Evolutionary conservation across 225 moss, liverwort and hornwort species (phyloP), one percentile per base, ranked within the genome.

Genomic region (Pleurozium schreberi): DNA sequence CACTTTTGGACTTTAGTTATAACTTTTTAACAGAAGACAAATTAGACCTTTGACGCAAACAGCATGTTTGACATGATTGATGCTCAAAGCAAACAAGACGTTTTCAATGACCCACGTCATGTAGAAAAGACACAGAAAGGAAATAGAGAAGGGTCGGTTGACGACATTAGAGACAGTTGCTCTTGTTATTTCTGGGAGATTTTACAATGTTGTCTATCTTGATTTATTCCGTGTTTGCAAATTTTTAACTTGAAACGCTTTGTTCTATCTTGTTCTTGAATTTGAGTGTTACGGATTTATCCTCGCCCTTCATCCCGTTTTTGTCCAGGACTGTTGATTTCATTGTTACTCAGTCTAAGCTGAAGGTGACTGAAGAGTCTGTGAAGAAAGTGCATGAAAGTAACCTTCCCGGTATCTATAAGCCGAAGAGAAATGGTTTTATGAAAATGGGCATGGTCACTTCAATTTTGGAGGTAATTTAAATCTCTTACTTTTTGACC

Each of bases 401-500:
- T 5, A 82, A 28, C 36, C 80, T 89, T 76, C 91, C 91, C 21
- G 62, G 53, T 10, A 81, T 85, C 45, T 93, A 93, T 55, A 87
- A 86, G 84, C 81, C 73, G 55, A 85, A 53, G 36, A 89, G 7
- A 60, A 80, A 14, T 85, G 89, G 62, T 1, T 91, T 95, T 80
- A 93, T 95, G 77, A 94, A 93, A 85, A 87, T 83, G 62, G 96
- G 97, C 52, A 91, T 94, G 55, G 59, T 94, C 34, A 11, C 58
- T 57, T 98, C 97, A 27, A 92, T 98, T 82, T 75, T 96, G 31
- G 92, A 94, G 88, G 96, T 96, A 91, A 81, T 64, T 81, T 63
- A 55, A 84, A 84, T 83, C 77, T 81, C 64, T 50, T 50, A 45
- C 79, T 57, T 47, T 40, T 73, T 36, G 28, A 43, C 63, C 38